phyloP scores from a whole-genome alignment of 345 rosid species.

The Hirschfeldia incana region DNA sequence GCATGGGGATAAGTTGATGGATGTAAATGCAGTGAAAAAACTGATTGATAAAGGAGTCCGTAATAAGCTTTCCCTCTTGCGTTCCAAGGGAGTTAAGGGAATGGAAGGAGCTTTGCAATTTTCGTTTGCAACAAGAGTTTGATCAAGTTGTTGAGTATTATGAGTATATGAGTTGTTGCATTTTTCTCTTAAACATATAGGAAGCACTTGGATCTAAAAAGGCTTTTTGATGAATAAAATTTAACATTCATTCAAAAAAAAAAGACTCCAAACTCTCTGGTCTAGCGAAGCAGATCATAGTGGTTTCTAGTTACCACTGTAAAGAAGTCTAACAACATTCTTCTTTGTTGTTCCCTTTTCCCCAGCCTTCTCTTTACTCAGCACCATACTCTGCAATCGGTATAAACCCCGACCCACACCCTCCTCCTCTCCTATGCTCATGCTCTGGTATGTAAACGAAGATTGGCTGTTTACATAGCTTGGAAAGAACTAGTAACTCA shows the following conservation, averaged over 20 bases:
- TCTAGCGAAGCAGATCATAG: slow-evolving; percentile 63
- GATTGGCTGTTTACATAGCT: slow-evolving; percentile 72
- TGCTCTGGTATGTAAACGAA: slow-evolving; percentile 79
- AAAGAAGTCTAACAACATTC: slow-evolving; percentile 74
- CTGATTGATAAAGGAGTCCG: too few relatives aligned
- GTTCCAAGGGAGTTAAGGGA: too few relatives aligned
- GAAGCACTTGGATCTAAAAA: too few relatives aligned
- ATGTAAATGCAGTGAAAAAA: too few relatives aligned
- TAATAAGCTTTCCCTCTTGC: too few relatives aligned
- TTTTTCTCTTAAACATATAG: too few relatives aligned
- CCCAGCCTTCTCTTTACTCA: slow-evolving; percentile 58
- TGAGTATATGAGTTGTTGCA: too few relatives aligned
- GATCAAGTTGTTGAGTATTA: too few relatives aligned
- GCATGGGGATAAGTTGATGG: too few relatives aligned
- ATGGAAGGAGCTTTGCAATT: too few relatives aligned
- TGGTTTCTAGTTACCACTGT: slow-evolving; percentile 83
- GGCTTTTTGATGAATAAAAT: too few relatives aligned
- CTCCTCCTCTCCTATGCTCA: slow-evolving; percentile 59
- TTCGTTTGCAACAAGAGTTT: too few relatives aligned
- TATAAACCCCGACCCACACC: slow-evolving; percentile 70
- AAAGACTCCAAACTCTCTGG: neutral
- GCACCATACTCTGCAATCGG: slow-evolving; percentile 81
- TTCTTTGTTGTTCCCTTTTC: slow-evolving; percentile 54
- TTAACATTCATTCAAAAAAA: neutral
- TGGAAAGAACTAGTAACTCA: slow-evolving; percentile 86